These are phyloP conservation scores for Aspergillus sergii DNA, from an alignment of 2,329 filamentous ascomycete genomes.

Conservation along the genomic window DNA sequence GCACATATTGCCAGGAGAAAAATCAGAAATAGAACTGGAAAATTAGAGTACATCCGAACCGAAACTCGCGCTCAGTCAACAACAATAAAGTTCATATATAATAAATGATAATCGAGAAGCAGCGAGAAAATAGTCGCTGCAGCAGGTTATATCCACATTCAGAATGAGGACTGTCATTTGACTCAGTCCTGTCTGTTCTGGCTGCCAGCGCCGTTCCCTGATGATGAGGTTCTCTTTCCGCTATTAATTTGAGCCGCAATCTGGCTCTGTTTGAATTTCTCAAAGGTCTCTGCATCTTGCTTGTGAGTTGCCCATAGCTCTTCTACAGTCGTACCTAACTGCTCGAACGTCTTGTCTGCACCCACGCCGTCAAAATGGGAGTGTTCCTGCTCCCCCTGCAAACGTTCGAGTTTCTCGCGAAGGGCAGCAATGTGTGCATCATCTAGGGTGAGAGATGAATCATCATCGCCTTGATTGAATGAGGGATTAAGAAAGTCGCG, in stretches of 20 bases:
- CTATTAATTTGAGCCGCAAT: conserved; percentile 51
- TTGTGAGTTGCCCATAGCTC: conserved; percentile 46
- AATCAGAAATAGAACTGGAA: not conserved
- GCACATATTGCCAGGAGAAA: not conserved
- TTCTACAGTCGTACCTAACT: conserved; percentile 49
- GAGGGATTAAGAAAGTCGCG: conserved; percentile 62
- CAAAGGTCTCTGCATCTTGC: conserved; percentile 48
- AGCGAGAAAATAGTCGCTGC: conserved; percentile 12
- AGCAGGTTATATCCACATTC: not conserved
- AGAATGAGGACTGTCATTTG: conserved; percentile 6
- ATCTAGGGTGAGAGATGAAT: conserved; percentile 36
- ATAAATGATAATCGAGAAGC: not conserved
- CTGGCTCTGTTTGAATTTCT: conserved; percentile 48
- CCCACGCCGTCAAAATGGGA: conserved; percentile 42
- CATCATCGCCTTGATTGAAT: conserved; percentile 41
- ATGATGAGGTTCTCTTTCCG: conserved; percentile 30
- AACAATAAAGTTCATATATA: not conserved
- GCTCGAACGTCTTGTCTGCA: conserved; percentile 44
- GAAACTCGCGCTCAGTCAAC: not conserved
- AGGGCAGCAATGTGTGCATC: conserved; percentile 50
- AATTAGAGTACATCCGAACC: not conserved
- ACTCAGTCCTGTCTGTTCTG: conserved; percentile 4
- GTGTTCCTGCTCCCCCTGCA: conserved; percentile 46
- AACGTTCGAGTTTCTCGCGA: conserved; percentile 45
- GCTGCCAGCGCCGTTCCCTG: conserved; percentile 10